These are phyloP conservation scores for Geum urbanum DNA, from an alignment of 306 rosid genomes.

Conservation along the genomic window DNA sequence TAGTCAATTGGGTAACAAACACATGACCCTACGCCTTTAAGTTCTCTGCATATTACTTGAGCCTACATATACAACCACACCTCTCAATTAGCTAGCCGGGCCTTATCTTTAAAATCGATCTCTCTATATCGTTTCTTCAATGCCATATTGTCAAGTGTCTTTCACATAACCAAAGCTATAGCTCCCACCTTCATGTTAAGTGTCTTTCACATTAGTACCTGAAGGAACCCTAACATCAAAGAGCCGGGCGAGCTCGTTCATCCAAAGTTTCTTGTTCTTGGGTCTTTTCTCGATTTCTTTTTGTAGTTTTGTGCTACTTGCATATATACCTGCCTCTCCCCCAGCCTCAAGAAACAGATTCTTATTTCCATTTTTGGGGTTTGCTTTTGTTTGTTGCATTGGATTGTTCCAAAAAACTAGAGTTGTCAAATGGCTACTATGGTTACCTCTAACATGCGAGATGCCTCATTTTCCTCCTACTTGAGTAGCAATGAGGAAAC, in stretches of 20 bases:
- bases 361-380: conserved; percentile 17
- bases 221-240: background rate
- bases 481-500: conserved; percentile 30
- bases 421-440: conserved; percentile 31
- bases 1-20: conserved; percentile 34
- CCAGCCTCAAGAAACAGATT: conserved; percentile 21
- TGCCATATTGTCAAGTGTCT: conserved; percentile 29
- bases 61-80: conserved; percentile 43
- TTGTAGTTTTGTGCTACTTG: conserved; percentile 32
- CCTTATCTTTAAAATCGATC: conserved; percentile 10
- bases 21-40: conserved; percentile 57
- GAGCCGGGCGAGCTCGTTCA: background rate
- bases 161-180: conserved; percentile 3
- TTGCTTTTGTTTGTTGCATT: background rate
- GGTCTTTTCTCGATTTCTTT: conserved; percentile 32
- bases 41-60: conserved; percentile 31
- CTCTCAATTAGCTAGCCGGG: conserved; percentile 26
- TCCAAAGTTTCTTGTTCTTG: conserved; percentile 14
- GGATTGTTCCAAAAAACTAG: background rate
- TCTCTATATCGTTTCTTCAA: background rate
- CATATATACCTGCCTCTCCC: conserved; percentile 19
- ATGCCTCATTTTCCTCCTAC: conserved; percentile 56
- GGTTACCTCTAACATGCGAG: conserved; percentile 40
- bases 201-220: conserved; percentile 28
- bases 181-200: conserved; percentile 13